phyloP scores from a whole-genome alignment of 202 grass and related monocot genomes.

The Brachypodium distachyon region DNA sequence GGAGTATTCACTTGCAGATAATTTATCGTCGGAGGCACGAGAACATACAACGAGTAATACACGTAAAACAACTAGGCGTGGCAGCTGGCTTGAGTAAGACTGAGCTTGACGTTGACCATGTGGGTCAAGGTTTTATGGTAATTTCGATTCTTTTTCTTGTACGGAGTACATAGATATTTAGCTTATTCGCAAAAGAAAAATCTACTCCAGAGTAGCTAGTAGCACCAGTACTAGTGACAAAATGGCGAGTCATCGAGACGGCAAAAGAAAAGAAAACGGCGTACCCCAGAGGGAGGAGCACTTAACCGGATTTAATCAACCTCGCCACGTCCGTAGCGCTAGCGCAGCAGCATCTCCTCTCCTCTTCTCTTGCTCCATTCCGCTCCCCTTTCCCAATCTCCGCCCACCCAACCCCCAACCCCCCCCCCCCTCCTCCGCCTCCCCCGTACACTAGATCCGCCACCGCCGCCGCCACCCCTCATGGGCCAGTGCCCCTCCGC shows the following conservation, averaged over 20 bases:
- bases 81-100: too few species aligned
- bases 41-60: too few species aligned
- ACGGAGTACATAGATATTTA: too few species aligned
- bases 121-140: too few species aligned
- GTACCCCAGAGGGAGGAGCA: background rate
- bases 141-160: too few species aligned
- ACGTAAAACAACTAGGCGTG: too few species aligned
- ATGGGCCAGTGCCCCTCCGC: conserved; percentile 77
- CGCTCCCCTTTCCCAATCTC: background rate
- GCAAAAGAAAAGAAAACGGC: background rate
- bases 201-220: too few species aligned
- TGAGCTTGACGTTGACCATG: too few species aligned
- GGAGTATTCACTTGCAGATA: too few species aligned
- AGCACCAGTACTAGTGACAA: background rate
- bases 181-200: too few species aligned
- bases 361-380: background rate
- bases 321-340: conserved; percentile 1
- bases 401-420: background rate
- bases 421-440: background rate
- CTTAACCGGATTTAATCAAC: conserved; percentile 41
- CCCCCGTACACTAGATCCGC: conserved; percentile 23
- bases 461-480: background rate
- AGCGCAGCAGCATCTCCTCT: too few species aligned
- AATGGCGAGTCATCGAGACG: background rate
- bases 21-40: too few species aligned